Percentiles rank a stretch among this genome's conserved stretches.
Evolutionary conservation across 2,329 filamentous ascomycete species (phyloP).

Genomic region (Clarireedia homoeocarpa): DNA sequence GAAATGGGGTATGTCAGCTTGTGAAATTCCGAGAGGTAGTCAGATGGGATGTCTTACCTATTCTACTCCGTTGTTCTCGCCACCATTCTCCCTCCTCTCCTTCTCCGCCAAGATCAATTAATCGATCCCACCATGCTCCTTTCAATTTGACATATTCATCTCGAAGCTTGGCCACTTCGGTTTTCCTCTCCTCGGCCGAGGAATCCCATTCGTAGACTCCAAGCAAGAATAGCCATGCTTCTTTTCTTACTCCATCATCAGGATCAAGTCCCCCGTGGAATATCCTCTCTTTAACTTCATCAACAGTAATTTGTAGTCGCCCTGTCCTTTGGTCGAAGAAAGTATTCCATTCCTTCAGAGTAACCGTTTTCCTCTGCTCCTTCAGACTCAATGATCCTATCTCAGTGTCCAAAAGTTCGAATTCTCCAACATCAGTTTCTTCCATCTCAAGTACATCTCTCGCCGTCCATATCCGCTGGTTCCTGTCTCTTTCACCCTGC

Average conservation of each 20-base stretch:
- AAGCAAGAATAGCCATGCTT: conserved; percentile 91
- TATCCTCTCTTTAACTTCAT: conserved; percentile 94
- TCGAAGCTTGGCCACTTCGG: conserved; percentile 72
- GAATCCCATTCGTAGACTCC: conserved; percentile 93
- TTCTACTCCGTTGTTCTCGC: conserved; percentile 87
- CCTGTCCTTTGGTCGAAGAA: conserved; percentile 78
- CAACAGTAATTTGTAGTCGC: conserved; percentile 67
- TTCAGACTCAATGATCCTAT: conserved; percentile 64
- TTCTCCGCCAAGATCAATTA: conserved; percentile 73
- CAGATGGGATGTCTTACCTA: conserved; percentile 56
- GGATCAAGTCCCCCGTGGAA: conserved; percentile 89
- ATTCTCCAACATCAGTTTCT: conserved; percentile 89
- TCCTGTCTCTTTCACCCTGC: conserved; percentile 83
- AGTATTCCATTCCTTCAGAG: conserved; percentile 77
- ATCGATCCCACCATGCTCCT: conserved; percentile 90
- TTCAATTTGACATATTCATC: conserved; percentile 95
- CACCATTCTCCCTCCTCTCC: conserved; percentile 88
- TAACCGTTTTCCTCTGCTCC: conserved; percentile 70
- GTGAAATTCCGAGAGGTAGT: background rate
- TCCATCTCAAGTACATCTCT: conserved; percentile 89
- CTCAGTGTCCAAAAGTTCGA: conserved; percentile 82
- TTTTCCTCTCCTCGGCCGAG: conserved; percentile 74
- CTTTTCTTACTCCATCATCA: conserved; percentile 87
- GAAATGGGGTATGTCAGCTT: conserved; percentile 39
- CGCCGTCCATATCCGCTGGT: conserved; percentile 85